phyloP scores from a whole-genome alignment of 257 asterid species.

The Solanum clarkiae region DNA sequence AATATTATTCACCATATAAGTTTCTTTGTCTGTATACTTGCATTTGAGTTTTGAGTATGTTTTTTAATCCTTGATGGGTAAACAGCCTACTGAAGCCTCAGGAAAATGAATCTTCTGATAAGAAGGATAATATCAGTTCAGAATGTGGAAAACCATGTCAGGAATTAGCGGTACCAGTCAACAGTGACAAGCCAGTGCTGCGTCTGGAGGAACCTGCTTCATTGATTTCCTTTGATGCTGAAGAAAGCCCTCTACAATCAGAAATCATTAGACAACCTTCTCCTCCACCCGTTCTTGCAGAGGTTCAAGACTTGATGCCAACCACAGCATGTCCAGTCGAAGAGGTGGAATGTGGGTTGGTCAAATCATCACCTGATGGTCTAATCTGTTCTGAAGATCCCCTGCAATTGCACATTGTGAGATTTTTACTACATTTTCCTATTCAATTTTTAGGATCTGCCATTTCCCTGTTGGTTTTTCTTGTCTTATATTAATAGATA shows the following conservation, averaged over 20 bases:
- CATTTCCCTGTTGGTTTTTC: background rate
- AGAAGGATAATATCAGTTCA: constrained; percentile 28
- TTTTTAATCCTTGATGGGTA: constrained; percentile 17
- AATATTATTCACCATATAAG: background rate
- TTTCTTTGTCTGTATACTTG: background rate
- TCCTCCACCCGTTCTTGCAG: constrained; percentile 76
- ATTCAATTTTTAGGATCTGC: background rate
- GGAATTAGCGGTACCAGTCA: constrained; percentile 30
- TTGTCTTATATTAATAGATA: background rate
- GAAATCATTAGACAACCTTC: constrained; percentile 67
- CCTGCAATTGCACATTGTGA: constrained; percentile 81
- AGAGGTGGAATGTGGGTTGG: constrained; percentile 28
- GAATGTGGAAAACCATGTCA: constrained; percentile 29
- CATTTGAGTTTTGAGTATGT: background rate
- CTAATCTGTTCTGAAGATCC: constrained; percentile 66
- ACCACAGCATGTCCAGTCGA: constrained; percentile 21
- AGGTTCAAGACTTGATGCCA: constrained; percentile 74
- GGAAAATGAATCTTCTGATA: constrained; percentile 26
- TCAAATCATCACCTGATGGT: constrained; percentile 32
- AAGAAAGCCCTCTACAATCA: constrained; percentile 32
- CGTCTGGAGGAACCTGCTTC: constrained; percentile 48
- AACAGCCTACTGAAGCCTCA: constrained; percentile 33
- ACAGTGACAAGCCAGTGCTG: constrained; percentile 18
- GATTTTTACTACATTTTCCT: constrained; percentile 5
- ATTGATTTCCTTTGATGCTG: constrained; percentile 66